Percentiles rank a stretch among this genome's conserved stretches.
Conservation (phyloP, 2,329 filamentous ascomycete species). For the Scytalidium sp. region DNA sequence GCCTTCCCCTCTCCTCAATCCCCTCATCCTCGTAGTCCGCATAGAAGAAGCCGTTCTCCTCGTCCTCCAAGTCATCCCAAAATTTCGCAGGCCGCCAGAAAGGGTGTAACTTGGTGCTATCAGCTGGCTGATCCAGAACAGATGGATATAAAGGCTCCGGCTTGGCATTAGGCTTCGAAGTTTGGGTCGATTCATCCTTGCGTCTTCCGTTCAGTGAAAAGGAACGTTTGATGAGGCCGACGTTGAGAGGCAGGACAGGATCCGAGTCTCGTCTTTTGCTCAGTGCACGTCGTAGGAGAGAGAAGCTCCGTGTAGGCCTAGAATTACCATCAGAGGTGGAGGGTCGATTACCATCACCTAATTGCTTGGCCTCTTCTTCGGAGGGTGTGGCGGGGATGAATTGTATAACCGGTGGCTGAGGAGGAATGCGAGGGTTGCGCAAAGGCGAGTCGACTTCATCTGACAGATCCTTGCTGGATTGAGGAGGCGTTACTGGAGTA, state of each 20-base stretch:
- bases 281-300: conserved; percentile 52
- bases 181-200: conserved; percentile 19
- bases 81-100: conserved; percentile 57
- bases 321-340: conserved; percentile 33
- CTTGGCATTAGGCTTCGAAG: conserved; percentile 20
- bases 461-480: conserved; percentile 40
- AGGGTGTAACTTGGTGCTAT: conserved; percentile 55
- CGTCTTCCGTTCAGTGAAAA: conserved; percentile 23
- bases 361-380: conserved; percentile 44
- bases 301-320: conserved; percentile 40
- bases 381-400: conserved; percentile 64
- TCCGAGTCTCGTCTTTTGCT: conserved; percentile 47
- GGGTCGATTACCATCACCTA: conserved; percentile 42
- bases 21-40: conserved; percentile 7
- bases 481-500: conserved; percentile 50
- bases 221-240: conserved; percentile 50
- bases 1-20: conserved; percentile 16
- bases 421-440: conserved; percentile 59
- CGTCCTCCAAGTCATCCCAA: conserved; percentile 35
- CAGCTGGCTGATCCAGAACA: conserved; percentile 43
- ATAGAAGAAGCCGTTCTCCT: conserved; percentile 27
- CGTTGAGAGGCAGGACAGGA: conserved; percentile 43
- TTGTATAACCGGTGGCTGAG: conserved; percentile 53
- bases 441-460: conserved; percentile 60
- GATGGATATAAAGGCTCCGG: conserved; percentile 35